A percentile compares a stretch with the other conserved stretches of the same genome.
These are phyloP conservation scores for Sugiyamaella sp. DNA, from an alignment of 1,139 yeast species.

Conservation along the genomic window DNA sequence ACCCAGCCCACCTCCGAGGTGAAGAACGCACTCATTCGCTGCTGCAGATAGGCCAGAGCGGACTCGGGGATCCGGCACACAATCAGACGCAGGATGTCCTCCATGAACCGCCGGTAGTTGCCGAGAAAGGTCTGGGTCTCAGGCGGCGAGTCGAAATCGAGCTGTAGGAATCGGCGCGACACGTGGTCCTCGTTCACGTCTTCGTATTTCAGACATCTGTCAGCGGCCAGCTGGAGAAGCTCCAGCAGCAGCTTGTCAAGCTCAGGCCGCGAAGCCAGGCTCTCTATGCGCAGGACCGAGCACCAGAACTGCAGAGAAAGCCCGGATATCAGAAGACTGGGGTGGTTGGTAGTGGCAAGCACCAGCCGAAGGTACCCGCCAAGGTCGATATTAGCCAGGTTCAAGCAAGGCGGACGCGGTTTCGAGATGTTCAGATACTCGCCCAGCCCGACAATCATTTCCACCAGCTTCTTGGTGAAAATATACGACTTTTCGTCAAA, in stretches of 20 bases:
- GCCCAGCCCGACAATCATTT: constrained; percentile 88
- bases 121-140: constrained; percentile 78
- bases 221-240: constrained; percentile 74
- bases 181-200: constrained; percentile 66
- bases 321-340: constrained; percentile 88
- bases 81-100: constrained; percentile 86
- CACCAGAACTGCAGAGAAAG: constrained; percentile 95
- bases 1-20: constrained; percentile 70
- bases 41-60: constrained; percentile 80
- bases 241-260: constrained; percentile 61
- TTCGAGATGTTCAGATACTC: constrained; percentile 61
- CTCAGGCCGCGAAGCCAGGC: constrained; percentile 51
- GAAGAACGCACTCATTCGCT: constrained; percentile 71
- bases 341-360: constrained; percentile 77
- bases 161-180: constrained; percentile 66
- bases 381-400: constrained; percentile 57
- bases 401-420: constrained; percentile 26
- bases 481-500: constrained; percentile 80
- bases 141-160: constrained; percentile 86
- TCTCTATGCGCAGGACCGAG: constrained; percentile 79
- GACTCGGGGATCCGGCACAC: constrained; percentile 85
- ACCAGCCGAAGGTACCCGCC: constrained; percentile 71
- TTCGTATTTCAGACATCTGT: constrained; percentile 73
- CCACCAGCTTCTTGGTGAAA: constrained; percentile 84
- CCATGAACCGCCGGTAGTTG: constrained; percentile 81